Evolutionary conservation across 495 filamentous ascomycete genomes (phyloP), one percentile per base, ranked within the genome.

Genomic region (Xylaria castorea): DNA sequence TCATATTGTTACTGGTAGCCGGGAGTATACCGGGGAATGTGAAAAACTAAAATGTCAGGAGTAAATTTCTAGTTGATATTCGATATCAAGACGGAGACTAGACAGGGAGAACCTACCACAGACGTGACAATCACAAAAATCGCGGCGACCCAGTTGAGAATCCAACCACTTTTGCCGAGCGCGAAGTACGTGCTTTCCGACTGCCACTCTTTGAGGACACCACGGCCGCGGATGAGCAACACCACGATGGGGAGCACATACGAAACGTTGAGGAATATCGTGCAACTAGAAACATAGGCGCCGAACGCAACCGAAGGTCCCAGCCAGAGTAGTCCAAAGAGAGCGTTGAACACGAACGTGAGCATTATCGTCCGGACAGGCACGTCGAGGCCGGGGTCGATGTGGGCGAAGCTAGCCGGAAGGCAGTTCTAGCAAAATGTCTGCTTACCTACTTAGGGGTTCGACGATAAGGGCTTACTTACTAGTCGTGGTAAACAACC

Each of bases 401-500:
- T 81, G 57, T 80, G 78, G 0, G 78, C 74, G 62, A 80, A 81
- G 67, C 77, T 79, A 69, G 40, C 22, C 32, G 25, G 7, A 20
- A 61, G 5, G 16, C 27, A 42, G 50, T 18, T n/a, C 12, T 64
- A 44, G 46, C 16, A 51, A 46, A 34, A 60, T 2, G 27, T 14
- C 40, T 34, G 12, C 27, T 32, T 27, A 30, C 30, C 5, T 9
- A 60, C 16, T 30, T 12, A 27, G 14, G 55, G 11, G 44, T n/a
- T 22, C 6, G 51, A 55, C 20, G 32, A 30, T 9, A 20, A 16
- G 8, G 12, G 25, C 22, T 32, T 57, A 66, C 76, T 74, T 72
- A 81, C 80, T 75, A 82, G 46, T 78, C 66, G 71, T 82, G 85
- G 67, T 73, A 78, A 0, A 85, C 83, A 3, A 89, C 80, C 4